Percentiles rank a stretch among this genome's conserved stretches.
Evolutionary conservation across 257 asterid species (phyloP).

Genomic region (Primulina eburnea): DNA sequence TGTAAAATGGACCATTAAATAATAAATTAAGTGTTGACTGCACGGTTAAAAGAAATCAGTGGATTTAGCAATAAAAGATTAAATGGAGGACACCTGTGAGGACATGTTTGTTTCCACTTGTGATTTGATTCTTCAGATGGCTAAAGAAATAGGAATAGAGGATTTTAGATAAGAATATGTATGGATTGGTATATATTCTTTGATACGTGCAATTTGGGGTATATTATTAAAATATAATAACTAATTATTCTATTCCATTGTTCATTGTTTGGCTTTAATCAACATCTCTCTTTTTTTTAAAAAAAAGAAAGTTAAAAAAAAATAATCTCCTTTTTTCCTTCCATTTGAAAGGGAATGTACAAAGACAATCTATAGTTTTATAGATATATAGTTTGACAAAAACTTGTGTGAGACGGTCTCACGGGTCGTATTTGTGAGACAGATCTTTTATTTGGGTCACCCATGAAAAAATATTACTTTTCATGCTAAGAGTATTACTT

Average conservation of each 20-base stretch:
- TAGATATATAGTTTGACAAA: too few species aligned
- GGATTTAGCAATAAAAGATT: slow-evolving; percentile 9
- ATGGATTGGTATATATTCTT: slow-evolving; percentile 6
- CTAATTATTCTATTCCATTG: slow-evolving; percentile 2
- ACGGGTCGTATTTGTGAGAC: too few species aligned
- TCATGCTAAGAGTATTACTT: too few species aligned
- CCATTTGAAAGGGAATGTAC: neutral
- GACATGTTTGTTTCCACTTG: slow-evolving; percentile 31
- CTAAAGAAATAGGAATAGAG: slow-evolving; percentile 14
- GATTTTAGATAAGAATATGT: slow-evolving; percentile 33
- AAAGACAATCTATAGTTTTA: too few species aligned
- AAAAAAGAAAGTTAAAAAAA: too few species aligned
- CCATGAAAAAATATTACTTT: too few species aligned
- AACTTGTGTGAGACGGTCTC: too few species aligned
- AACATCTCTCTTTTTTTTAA: neutral
- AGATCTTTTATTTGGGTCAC: too few species aligned
- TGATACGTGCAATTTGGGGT: neutral
- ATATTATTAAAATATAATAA: neutral
- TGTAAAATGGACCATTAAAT: neutral
- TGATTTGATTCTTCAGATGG: slow-evolving; percentile 11
- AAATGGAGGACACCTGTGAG: slow-evolving; percentile 20
- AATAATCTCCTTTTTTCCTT: neutral
- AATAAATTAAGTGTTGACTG: slow-evolving; percentile 12
- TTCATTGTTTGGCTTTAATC: neutral
- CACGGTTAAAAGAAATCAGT: slow-evolving; percentile 27